phyloP scores from a whole-genome alignment of 208 protist species.

The Crithidia sp. region DNA sequence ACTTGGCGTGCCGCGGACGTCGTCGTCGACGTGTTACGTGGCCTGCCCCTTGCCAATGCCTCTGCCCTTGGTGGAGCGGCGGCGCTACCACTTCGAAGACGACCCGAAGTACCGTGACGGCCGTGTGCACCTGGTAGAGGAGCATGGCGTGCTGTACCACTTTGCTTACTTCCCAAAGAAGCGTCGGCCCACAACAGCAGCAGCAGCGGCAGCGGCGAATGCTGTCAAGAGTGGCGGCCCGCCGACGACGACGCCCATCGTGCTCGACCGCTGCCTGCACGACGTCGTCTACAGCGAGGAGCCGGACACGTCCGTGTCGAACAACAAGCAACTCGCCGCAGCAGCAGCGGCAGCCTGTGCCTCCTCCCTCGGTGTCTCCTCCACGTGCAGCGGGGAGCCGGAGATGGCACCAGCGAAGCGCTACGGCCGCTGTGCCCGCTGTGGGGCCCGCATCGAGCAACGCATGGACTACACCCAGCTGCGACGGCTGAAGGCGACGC shows the following conservation, averaged over 20 bases:
- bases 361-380: not conserved
- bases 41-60: slow-evolving; percentile 13
- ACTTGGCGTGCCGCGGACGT: slow-evolving; percentile 10
- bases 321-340: slow-evolving; percentile 14
- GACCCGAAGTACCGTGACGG: slow-evolving; percentile 49
- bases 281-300: slow-evolving; percentile 36
- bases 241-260: slow-evolving; percentile 15
- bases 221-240: not conserved
- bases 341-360: slow-evolving; percentile 1
- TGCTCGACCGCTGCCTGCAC: slow-evolving; percentile 31
- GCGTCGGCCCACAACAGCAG: not conserved
- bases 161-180: slow-evolving; percentile 46
- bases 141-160: slow-evolving; percentile 65
- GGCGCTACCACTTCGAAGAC: slow-evolving; percentile 44
- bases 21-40: slow-evolving; percentile 12
- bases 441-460: slow-evolving; percentile 31
- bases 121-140: slow-evolving; percentile 66
- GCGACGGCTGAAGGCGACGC: slow-evolving; percentile 24
- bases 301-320: slow-evolving; percentile 17
- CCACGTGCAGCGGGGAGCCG: slow-evolving; percentile 1
- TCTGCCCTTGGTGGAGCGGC: slow-evolving; percentile 31
- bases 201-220: not conserved
- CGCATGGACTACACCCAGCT: slow-evolving; percentile 40
- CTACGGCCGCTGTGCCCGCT: slow-evolving; percentile 36
- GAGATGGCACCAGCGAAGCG: slow-evolving; percentile 27